Evolutionary conservation across 2,329 filamentous ascomycete genomes (phyloP).

Genomic region (Neodidymelliopsis sp.): DNA sequence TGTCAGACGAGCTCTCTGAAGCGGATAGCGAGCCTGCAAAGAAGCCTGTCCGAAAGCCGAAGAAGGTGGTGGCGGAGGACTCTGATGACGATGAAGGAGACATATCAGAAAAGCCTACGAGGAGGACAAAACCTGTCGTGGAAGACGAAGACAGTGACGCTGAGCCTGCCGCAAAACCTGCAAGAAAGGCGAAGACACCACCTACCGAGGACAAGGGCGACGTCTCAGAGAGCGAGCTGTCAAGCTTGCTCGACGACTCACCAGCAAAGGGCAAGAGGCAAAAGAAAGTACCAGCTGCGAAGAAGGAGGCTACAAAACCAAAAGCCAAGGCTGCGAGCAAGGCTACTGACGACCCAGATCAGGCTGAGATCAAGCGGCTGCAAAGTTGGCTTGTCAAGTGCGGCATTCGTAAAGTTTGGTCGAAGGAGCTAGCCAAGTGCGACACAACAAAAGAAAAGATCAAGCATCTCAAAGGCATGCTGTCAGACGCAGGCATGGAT

Average conservation of each 20-base stretch:
- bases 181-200: constrained; percentile 23
- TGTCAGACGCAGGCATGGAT: constrained; percentile 84
- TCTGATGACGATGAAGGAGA: constrained; percentile 36
- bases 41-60: constrained; percentile 31
- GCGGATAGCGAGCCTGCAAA: constrained; percentile 38
- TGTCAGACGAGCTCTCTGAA: constrained; percentile 36
- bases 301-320: constrained; percentile 31
- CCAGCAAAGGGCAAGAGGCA: constrained; percentile 65
- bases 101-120: constrained; percentile 15
- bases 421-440: constrained; percentile 76
- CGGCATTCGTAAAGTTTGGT: constrained; percentile 91
- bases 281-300: constrained; percentile 44
- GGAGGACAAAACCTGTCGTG: constrained; percentile 15
- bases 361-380: constrained; percentile 84
- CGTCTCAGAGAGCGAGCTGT: constrained; percentile 70
- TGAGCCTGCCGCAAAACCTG: constrained; percentile 13
- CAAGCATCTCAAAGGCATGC: constrained; percentile 77
- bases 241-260: constrained; percentile 79
- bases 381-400: constrained; percentile 90
- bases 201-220: constrained; percentile 25
- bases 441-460: constrained; percentile 81
- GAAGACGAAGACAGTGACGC: constrained; percentile 26
- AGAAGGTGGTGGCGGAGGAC: constrained; percentile 40
- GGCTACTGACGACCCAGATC: constrained; percentile 63
- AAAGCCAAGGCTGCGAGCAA: constrained; percentile 55